Conservation (phyloP, 73 alveolate genomes). For the Diophrys appendiculata region DNA sequence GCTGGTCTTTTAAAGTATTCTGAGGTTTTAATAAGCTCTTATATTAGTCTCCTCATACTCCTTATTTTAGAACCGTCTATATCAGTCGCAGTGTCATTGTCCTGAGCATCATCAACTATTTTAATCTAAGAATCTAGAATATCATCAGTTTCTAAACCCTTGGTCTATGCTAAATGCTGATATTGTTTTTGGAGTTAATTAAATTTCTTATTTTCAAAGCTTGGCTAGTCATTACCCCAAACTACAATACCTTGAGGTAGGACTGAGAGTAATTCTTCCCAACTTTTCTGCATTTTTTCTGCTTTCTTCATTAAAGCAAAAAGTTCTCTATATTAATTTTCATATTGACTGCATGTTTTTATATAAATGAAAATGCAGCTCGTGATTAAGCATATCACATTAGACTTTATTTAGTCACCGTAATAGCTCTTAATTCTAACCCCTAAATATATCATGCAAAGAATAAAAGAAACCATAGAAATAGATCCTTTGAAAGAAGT, state of each 20-base stretch:
- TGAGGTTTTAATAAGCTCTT: too few relatives aligned
- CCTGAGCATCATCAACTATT: too few relatives aligned
- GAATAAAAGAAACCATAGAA: not conserved
- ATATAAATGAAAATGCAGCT: not conserved
- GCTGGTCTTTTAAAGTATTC: not conserved
- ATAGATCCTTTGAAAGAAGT: not conserved
- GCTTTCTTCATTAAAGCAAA: not conserved
- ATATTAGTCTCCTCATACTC: too few relatives aligned
- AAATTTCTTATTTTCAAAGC: not conserved
- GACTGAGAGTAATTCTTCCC: not conserved
- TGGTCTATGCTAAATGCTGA: not conserved
- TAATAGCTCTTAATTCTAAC: not conserved
- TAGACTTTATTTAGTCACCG: not conserved
- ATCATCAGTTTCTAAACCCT: not conserved
- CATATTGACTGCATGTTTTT: not conserved
- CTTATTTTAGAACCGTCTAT: too few relatives aligned
- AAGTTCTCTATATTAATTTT: not conserved
- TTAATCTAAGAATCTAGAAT: not conserved
- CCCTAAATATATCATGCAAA: not conserved
- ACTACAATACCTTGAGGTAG: not conserved
- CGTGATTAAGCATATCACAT: not conserved
- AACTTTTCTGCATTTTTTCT: not conserved
- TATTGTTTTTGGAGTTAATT: not conserved
- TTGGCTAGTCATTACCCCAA: not conserved
- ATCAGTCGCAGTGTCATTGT: too few relatives aligned